Conservation (phyloP, 352 stramenopile genomes). For the Globisporangium splendens region DNA sequence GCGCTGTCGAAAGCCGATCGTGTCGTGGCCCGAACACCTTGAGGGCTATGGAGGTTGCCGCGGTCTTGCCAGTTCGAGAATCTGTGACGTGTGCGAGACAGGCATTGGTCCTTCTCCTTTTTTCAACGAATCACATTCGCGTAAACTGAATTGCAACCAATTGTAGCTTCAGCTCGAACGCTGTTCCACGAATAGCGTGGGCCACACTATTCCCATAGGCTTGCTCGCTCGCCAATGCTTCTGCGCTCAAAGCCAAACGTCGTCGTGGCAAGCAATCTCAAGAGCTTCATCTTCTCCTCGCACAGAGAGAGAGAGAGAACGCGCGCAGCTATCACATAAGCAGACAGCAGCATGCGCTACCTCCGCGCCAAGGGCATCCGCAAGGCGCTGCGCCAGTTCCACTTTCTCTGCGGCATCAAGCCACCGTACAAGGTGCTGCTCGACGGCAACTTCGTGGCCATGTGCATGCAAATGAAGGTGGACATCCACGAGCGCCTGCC, state of each 20-base stretch:
- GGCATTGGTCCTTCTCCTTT: too few relatives aligned
- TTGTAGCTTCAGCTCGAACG: too few relatives aligned
- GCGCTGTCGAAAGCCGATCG: too few relatives aligned
- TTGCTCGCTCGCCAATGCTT: conserved; percentile 4
- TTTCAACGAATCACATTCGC: too few relatives aligned
- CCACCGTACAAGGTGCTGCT: conserved; percentile 79
- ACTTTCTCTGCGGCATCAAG: conserved; percentile 87
- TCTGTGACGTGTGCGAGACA: conserved; percentile 11
- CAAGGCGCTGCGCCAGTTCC: conserved; percentile 85
- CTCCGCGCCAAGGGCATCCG: conserved; percentile 83
- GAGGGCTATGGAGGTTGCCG: too few relatives aligned
- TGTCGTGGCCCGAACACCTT: too few relatives aligned
- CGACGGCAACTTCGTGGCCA: conserved; percentile 86
- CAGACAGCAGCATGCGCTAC: conserved; percentile 51
- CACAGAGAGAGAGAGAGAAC: too few relatives aligned
- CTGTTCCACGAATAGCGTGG: not conserved
- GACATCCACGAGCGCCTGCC: conserved; percentile 72
- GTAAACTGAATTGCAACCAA: too few relatives aligned
- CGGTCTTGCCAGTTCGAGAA: not conserved
- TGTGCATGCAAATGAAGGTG: conserved; percentile 87
- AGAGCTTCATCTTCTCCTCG: too few relatives aligned
- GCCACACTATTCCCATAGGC: not conserved
- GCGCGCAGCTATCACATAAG: too few relatives aligned
- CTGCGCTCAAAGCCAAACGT: conserved; percentile 5
- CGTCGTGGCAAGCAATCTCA: not conserved